A percentile compares a stretch with the other conserved stretches of the same genome.
phyloP scores from a whole-genome alignment of 176 grass and related monocot genomes.

The Oryza meridionalis region DNA sequence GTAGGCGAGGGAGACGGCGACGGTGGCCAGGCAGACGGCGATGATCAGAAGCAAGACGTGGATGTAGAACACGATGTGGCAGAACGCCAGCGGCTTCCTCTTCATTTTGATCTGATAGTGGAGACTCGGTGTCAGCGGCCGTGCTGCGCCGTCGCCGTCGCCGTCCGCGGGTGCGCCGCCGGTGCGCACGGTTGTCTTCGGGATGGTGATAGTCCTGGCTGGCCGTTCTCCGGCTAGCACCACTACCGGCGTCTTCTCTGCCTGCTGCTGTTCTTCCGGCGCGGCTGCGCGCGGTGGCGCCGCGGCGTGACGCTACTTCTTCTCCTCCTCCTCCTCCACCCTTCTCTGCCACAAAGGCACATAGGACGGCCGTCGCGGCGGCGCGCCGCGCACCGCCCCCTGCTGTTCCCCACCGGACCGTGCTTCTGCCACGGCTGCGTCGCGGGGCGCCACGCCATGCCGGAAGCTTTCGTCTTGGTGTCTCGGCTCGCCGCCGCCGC shows the following conservation, averaged over 20 bases:
- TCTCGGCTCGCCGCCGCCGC: too few relatives aligned
- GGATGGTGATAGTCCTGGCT: background rate
- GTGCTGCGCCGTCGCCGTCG: background rate
- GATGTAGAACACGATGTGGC: conserved; percentile 48
- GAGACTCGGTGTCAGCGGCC: too few relatives aligned
- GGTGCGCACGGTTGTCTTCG: too few relatives aligned
- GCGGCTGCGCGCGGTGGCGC: background rate
- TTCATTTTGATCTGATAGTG: too few relatives aligned
- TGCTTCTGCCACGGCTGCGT: too few relatives aligned
- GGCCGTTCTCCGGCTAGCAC: background rate
- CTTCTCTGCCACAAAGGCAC: background rate
- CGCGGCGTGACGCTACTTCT: background rate
- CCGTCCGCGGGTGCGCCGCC: background rate
- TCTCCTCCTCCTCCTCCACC: background rate
- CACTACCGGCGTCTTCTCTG: background rate
- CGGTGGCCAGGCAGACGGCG: conserved; percentile 48
- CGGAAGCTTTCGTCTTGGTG: too few relatives aligned
- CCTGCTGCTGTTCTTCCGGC: background rate
- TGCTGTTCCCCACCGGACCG: too few relatives aligned
- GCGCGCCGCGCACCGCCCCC: background rate
- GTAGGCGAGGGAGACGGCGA: conserved; percentile 77
- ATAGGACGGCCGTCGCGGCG: background rate
- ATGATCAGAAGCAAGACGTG: conserved; percentile 44
- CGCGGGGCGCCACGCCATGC: too few relatives aligned
- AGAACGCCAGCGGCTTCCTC: conserved; percentile 1